Percentiles rank a stretch among this genome's conserved stretches.
Conservation (phyloP, 495 filamentous ascomycete species). For the Hypoxylon crocopeplum region DNA sequence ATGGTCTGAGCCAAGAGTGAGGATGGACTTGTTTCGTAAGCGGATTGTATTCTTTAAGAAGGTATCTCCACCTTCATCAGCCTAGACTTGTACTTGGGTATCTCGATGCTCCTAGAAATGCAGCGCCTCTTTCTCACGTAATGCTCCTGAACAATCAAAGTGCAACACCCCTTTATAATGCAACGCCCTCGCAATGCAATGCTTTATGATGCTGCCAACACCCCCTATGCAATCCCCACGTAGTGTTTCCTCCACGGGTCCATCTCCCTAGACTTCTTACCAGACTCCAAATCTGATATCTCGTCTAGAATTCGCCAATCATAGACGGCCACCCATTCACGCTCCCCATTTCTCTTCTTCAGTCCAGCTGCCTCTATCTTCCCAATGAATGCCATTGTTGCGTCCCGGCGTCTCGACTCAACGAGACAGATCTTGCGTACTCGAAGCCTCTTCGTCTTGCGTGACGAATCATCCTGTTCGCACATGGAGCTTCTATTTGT, state of each 20-base stretch:
- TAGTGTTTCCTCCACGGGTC: slow-evolving; percentile 39
- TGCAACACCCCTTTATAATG: neutral
- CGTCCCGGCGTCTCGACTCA: slow-evolving; percentile 46
- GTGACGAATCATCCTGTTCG: slow-evolving; percentile 40
- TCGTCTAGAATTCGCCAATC: slow-evolving; percentile 59
- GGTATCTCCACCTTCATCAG: too few species aligned
- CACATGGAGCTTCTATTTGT: slow-evolving; percentile 6
- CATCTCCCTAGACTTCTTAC: neutral
- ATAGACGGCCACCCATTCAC: slow-evolving; percentile 52
- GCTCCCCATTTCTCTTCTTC: slow-evolving; percentile 42
- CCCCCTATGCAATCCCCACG: slow-evolving; percentile 35
- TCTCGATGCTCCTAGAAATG: too few species aligned
- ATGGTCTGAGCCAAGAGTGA: too few species aligned
- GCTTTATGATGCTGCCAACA: slow-evolving; percentile 4
- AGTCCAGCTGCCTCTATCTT: slow-evolving; percentile 43
- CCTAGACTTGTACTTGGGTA: too few species aligned
- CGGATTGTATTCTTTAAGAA: too few species aligned
- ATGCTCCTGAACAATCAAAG: too few species aligned
- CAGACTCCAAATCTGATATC: slow-evolving; percentile 47
- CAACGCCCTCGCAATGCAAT: slow-evolving; percentile 16
- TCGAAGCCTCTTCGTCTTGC: slow-evolving; percentile 33
- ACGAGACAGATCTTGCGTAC: slow-evolving; percentile 54
- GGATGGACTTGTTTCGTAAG: too few species aligned
- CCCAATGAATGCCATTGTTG: slow-evolving; percentile 48
- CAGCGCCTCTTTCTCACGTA: too few species aligned